Conservation (phyloP, 495 filamentous ascomycete genomes). For the Delitschia confertaspora region DNA sequence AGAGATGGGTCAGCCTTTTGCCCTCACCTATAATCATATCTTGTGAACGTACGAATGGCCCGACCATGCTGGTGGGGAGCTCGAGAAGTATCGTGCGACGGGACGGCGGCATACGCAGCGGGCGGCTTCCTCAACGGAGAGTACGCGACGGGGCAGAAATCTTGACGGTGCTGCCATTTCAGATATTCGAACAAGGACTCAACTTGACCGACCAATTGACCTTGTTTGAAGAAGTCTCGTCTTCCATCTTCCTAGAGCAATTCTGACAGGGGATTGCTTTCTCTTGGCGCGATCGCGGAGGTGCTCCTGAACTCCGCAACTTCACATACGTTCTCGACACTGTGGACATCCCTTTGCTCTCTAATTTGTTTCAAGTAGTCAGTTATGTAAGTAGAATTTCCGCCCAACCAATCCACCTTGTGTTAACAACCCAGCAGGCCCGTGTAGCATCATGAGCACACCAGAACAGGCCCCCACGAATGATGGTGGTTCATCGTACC, state of each 20-base stretch:
- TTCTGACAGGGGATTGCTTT: neutral
- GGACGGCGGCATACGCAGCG: slow-evolving; percentile 1
- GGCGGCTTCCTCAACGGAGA: neutral
- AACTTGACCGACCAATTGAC: no score
- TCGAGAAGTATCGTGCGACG: slow-evolving; percentile 6
- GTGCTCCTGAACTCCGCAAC: slow-evolving; percentile 3
- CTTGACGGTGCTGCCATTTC: slow-evolving; percentile 8
- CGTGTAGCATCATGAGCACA: slow-evolving; percentile 11
- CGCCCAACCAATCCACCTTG: neutral
- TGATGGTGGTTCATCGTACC: slow-evolving; percentile 27
- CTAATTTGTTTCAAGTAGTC: no score
- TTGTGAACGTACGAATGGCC: slow-evolving; percentile 17
- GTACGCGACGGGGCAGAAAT: neutral
- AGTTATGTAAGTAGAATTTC: neutral
- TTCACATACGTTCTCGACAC: no score
- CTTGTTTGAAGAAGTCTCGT: no score
- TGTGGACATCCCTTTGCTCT: no score
- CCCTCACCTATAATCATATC: slow-evolving; percentile 13
- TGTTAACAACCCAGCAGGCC: neutral
- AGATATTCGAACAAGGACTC: no score
- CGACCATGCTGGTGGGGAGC: slow-evolving; percentile 4
- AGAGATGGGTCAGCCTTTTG: slow-evolving; percentile 49
- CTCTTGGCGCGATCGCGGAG: slow-evolving; percentile 10
- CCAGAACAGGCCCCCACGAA: slow-evolving; percentile 4
- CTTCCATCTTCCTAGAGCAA: no score